Percentiles rank a stretch among this genome's conserved stretches.
phyloP scores from a whole-genome alignment of 352 stramenopile species.

The Elongisporangium prolatum region DNA sequence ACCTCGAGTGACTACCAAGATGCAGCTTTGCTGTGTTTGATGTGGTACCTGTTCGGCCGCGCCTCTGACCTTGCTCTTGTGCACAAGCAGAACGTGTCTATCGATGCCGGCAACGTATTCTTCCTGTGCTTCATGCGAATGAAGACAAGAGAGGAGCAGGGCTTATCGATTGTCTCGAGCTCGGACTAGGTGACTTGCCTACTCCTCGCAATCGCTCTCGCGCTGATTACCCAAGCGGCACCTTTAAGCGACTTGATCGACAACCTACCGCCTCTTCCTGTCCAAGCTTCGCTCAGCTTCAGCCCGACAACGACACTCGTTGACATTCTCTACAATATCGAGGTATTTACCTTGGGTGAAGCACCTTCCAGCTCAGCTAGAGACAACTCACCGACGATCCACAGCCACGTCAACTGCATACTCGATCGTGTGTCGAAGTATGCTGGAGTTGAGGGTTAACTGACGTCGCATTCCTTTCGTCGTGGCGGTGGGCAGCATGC shows the following conservation, averaged over 20 bases:
- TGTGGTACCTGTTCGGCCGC: slow-evolving; percentile 32
- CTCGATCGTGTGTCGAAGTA: slow-evolving; percentile 6
- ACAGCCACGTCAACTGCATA: slow-evolving; percentile 15
- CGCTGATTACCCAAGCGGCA: slow-evolving; percentile 11
- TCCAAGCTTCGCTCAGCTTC: neutral
- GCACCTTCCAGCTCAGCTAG: neutral
- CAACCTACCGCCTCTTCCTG: slow-evolving; percentile 1
- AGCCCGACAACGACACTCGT: neutral
- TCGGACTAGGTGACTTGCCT: slow-evolving; percentile 12
- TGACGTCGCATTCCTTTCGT: slow-evolving; percentile 22
- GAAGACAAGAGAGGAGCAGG: slow-evolving; percentile 25
- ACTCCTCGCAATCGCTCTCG: slow-evolving; percentile 11
- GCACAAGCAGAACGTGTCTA: slow-evolving; percentile 17
- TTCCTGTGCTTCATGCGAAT: slow-evolving; percentile 15
- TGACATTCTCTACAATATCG: slow-evolving; percentile 2
- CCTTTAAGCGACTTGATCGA: slow-evolving; percentile 4
- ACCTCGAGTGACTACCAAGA: slow-evolving; percentile 23
- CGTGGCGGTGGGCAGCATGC: slow-evolving; percentile 13
- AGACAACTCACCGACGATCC: slow-evolving; percentile 2
- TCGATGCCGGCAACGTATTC: slow-evolving; percentile 11
- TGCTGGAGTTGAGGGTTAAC: slow-evolving; percentile 1
- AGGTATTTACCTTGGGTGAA: neutral
- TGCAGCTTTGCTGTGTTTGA: slow-evolving; percentile 16
- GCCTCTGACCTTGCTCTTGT: slow-evolving; percentile 19
- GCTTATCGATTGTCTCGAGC: slow-evolving; percentile 22